Evolutionary conservation across 2,329 filamentous ascomycete genomes (phyloP), one percentile per base, ranked within the genome.

Genomic region (Colletotrichum limetticola): DNA sequence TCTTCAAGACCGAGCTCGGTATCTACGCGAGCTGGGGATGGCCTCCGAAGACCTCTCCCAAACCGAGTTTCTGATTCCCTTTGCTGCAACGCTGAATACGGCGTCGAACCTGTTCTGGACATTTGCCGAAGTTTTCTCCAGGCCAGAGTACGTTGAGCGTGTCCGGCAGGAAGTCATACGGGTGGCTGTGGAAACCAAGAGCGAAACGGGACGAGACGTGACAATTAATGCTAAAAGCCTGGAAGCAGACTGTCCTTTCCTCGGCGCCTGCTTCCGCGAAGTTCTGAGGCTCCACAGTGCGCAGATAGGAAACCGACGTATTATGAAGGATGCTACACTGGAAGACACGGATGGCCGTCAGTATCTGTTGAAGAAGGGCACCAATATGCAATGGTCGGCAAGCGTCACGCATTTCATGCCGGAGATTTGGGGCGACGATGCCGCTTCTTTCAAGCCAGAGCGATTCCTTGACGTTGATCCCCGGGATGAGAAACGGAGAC

Each of bases 251-350:
- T 86, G 84, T 67, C 83, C 84, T 0, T 78, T 86, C 4, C 76
- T 88, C 22, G 77, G 82, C 30, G 83, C 84, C 8, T 80, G 80
- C 8, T 86, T 83, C 74, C 83, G 83, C 57, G 87, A 89, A 75
- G 80, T 79, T 0, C 76, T 87, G 37, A 83, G 86, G 19, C 56
- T 85, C 1, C 79, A 79, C 52, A 79, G 83, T 11, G 81, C 82
- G 7, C 78, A 80, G 19, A 76, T 82, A 2, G 53, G 53, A 7
- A 12, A 57, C 16, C 53, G 53, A 30, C 24, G 42, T 49, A 82
- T 87, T 4, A 76, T 81, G 55, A 76, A 80, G 26, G 85, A 87
- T 57, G 85, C 84, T 0, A 76, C 71, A 9, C 61, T 82, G 14
- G 66, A 75, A 6, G 78, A 80, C 66, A 37, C 61, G 5, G 56